Evolutionary conservation across 192 early-diverging fungal genomes (phyloP), one percentile per base, ranked within the genome.

Genomic region (Podila clonocystis): DNA sequence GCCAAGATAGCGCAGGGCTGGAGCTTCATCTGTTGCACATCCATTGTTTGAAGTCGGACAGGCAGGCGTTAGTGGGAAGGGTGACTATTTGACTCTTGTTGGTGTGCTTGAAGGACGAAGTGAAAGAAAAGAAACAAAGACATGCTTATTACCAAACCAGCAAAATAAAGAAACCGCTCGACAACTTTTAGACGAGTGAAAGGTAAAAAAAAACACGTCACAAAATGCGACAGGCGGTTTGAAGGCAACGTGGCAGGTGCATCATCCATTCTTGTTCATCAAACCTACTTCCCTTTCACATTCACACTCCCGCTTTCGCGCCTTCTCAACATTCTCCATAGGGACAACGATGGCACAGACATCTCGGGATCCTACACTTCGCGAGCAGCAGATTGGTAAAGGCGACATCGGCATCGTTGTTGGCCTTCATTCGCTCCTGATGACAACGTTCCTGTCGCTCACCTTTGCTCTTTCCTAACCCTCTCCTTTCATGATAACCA

Each of bases 381-480:
- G 91, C 31, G 89, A 91, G 76, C 86, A 85, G 63, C 91, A 92
- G 82, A 89, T 92, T 60, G 88, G 91, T 89, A 87, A 55, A 76
- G 59, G 24, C 41, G 11, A 61, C 17, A 13, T 26, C 30, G 20
- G 5, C 26, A 61, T 45, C 15, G 41, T 45, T 9, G 38, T 12
- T 45, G 38, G 20, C 4, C 48, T 30, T 22, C 33, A 38, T 38
- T 62, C 20, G 29, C 59, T 28, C 30, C 30, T 71, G 48, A 65
- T 71, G 60, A 67, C 59, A 63, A 50, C 50, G 9, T 17, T 63
- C 20, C 30, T 38, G 7, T 13, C 61, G 9, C 55, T 13, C 13
- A 65, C 38, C 20, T 1, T 41, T 48, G 2, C 34, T 61, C 31
- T 70, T 29, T 58, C 24, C 49, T 30, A 22, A 62, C 17, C 41